Conservation (phyloP, 805 yeast species). For the Pichia pseudocactophila region DNA sequence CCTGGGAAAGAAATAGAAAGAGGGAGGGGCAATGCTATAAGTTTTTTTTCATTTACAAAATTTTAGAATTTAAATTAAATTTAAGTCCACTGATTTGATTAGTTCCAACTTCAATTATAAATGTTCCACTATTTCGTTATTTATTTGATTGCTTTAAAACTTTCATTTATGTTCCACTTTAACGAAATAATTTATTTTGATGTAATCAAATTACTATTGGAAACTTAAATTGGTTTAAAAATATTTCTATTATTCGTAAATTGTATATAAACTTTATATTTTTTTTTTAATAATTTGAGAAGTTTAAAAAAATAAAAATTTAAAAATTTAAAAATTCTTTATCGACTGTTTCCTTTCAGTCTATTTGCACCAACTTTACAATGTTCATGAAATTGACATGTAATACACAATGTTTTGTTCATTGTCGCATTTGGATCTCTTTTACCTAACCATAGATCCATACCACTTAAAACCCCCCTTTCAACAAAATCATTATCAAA, state of each 20-base stretch:
- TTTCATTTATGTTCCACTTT: not conserved
- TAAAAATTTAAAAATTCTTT: not conserved
- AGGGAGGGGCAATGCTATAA: slow-evolving; percentile 7
- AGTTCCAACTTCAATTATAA: slow-evolving; percentile 9
- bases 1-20: slow-evolving; percentile 9
- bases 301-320: not conserved
- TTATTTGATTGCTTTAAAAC: not conserved
- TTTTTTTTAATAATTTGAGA: not conserved
- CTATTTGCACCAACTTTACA: slow-evolving; percentile 3
- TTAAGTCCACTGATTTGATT: not conserved
- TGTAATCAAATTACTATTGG: not conserved
- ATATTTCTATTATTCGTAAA: too few relatives aligned
- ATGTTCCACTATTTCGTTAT: not conserved
- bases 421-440: slow-evolving; percentile 40
- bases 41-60: not conserved
- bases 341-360: not conserved
- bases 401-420: slow-evolving; percentile 36
- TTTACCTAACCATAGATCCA: slow-evolving; percentile 51
- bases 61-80: not conserved
- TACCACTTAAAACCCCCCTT: slow-evolving; percentile 18
- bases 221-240: too few relatives aligned
- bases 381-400: slow-evolving; percentile 36
- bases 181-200: not conserved
- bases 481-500: slow-evolving; percentile 25
- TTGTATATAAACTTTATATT: not conserved